These are phyloP conservation scores for Leccinellum albellum DNA, from an alignment of 768 basidiomycete species.

Conservation along the genomic window DNA sequence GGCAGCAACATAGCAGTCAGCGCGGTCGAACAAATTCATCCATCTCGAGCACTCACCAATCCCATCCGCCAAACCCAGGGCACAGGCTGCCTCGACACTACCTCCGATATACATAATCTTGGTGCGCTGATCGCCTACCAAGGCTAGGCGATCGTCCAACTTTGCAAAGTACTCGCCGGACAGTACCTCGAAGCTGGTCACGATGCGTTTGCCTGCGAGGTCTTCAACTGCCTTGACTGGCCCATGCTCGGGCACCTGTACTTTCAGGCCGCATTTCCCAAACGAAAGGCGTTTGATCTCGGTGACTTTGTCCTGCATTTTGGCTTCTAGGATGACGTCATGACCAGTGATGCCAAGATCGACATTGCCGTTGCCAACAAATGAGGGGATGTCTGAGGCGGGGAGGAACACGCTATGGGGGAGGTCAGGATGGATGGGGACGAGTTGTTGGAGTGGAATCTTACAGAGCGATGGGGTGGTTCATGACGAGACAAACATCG, in stretches of 20 bases:
- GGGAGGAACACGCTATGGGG: slow-evolving; percentile 98
- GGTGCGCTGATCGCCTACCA: slow-evolving; percentile 59
- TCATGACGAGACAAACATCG: slow-evolving; percentile 91
- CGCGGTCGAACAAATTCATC: background rate
- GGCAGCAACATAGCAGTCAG: background rate
- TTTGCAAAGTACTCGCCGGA: slow-evolving; percentile 71
- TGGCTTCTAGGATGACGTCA: slow-evolving; percentile 90
- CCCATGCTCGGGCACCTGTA: slow-evolving; percentile 84
- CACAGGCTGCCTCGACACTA: slow-evolving; percentile 96
- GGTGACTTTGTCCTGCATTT: slow-evolving; percentile 73
- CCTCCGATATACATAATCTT: slow-evolving; percentile 95
- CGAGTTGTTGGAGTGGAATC: background rate
- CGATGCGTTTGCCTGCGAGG: slow-evolving; percentile 87
- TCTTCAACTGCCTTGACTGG: slow-evolving; percentile 68
- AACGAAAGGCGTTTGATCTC: slow-evolving; percentile 85
- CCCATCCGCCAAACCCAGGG: slow-evolving; percentile 93
- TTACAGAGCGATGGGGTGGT: slow-evolving; percentile 91
- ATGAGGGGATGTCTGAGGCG: slow-evolving; percentile 95
- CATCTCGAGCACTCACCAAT: slow-evolving; percentile 59
- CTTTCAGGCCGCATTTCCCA: slow-evolving; percentile 84
- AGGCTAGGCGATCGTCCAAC: slow-evolving; percentile 52
- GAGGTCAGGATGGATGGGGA: background rate
- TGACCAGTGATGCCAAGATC: slow-evolving; percentile 97
- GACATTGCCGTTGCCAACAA: slow-evolving; percentile 96
- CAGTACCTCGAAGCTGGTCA: slow-evolving; percentile 93